Evolutionary conservation across 2,329 filamentous ascomycete species (phyloP).

Genomic region (Phialophora macrospora): DNA sequence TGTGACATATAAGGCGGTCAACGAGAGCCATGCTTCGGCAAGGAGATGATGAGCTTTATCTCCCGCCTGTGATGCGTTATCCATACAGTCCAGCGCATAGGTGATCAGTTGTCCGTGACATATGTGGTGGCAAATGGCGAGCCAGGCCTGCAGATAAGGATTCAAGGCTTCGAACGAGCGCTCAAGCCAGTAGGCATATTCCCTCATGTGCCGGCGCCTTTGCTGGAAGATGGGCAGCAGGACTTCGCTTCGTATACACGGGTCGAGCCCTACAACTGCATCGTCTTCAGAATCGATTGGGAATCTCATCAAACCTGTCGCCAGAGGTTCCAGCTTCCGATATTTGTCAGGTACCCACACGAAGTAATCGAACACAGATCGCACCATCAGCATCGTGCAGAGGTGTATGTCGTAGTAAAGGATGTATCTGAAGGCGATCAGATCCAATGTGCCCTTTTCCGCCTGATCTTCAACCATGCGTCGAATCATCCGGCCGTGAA

Average conservation of each 20-base stretch:
- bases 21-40: neutral
- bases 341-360: slow-evolving; percentile 2
- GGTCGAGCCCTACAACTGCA: neutral
- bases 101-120: slow-evolving; percentile 3
- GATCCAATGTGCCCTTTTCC: neutral
- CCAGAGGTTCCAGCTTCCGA: neutral
- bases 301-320: neutral
- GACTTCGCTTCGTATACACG: neutral
- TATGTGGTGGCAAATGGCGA: neutral
- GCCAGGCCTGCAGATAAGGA: neutral
- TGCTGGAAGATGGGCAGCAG: neutral
- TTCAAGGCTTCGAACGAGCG: neutral
- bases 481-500: neutral
- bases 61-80: neutral
- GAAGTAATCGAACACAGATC: slow-evolving; percentile 1
- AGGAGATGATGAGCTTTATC: neutral
- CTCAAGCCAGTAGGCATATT: slow-evolving; percentile 3
- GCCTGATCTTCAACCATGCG: neutral
- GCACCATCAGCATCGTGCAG: slow-evolving; percentile 3
- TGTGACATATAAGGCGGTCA: neutral
- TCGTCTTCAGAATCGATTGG: neutral
- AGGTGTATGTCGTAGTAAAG: slow-evolving; percentile 1
- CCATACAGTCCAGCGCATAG: neutral
- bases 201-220: neutral
- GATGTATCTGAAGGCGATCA: slow-evolving; percentile 1